Evolutionary conservation across 2,329 filamentous ascomycete species (phyloP).

Genomic region (Diaporthe vaccinii): DNA sequence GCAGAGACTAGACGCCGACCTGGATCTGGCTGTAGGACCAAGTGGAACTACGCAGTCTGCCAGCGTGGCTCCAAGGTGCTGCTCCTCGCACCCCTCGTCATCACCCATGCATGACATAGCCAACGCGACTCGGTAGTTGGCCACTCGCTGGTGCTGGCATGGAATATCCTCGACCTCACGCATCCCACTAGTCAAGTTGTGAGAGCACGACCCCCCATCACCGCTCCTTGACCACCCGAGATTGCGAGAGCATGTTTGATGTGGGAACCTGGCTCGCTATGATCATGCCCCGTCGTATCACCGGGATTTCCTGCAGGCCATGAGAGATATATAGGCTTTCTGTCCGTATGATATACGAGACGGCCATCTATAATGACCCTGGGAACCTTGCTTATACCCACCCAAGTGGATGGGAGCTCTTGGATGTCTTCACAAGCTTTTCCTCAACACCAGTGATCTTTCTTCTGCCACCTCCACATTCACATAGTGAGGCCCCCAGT

Average conservation of each 20-base stretch:
- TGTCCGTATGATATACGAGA: not conserved
- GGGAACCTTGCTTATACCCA: not conserved
- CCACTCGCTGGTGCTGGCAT: slow-evolving; percentile 33
- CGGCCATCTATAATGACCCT: not conserved
- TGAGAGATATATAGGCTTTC: slow-evolving; percentile 10
- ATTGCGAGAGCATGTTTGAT: not conserved
- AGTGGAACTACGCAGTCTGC: not conserved
- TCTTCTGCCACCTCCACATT: not conserved
- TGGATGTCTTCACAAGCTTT: not conserved
- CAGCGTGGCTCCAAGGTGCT: not conserved
- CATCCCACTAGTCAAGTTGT: slow-evolving; percentile 11
- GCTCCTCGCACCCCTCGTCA: not conserved
- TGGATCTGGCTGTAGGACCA: slow-evolving; percentile 9
- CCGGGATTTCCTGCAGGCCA: not conserved
- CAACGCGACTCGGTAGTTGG: slow-evolving; percentile 38
- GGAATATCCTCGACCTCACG: slow-evolving; percentile 23
- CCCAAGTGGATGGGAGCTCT: not conserved
- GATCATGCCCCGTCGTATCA: slow-evolving; percentile 26
- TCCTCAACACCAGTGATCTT: not conserved
- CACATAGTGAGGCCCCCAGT: not conserved
- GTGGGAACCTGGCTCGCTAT: slow-evolving; percentile 31
- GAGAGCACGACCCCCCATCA: slow-evolving; percentile 30
- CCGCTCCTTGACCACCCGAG: slow-evolving; percentile 38
- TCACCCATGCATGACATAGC: not conserved
- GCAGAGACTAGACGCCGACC: slow-evolving; percentile 8